phyloP scores from a whole-genome alignment of 192 early-diverging fungal genomes.

The Rhizoclosmatium sp. region DNA sequence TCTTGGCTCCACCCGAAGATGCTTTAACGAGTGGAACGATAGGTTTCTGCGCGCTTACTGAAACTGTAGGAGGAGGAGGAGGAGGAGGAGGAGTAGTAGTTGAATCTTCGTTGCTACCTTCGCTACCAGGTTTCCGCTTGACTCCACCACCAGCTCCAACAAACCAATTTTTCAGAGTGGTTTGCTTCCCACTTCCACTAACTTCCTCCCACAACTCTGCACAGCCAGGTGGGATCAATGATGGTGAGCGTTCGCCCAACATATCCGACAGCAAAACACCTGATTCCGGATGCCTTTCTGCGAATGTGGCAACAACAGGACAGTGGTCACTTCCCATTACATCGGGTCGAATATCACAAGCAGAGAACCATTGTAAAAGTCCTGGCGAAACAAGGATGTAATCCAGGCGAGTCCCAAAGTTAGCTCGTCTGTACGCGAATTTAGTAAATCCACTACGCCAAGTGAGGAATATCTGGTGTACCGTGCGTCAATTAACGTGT shows the following conservation, averaged over 20 bases:
- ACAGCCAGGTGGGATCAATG: conserved; percentile 51
- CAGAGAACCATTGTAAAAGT: conserved; percentile 66
- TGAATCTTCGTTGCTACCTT: no score
- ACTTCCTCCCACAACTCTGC: conserved; percentile 68
- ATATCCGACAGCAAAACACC: conserved; percentile 26
- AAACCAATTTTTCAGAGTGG: conserved; percentile 55
- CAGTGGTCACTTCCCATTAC: conserved; percentile 86
- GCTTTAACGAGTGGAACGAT: no score
- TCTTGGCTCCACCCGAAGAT: not conserved
- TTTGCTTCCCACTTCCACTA: conserved; percentile 58
- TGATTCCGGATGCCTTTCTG: conserved; percentile 35
- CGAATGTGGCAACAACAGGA: conserved; percentile 60
- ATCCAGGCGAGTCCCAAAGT: conserved; percentile 77
- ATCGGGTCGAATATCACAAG: conserved; percentile 62
- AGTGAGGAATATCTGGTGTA: not conserved
- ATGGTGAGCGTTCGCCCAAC: not conserved
- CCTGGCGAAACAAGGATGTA: conserved; percentile 68
- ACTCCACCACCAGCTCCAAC: not conserved
- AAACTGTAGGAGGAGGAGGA: no score
- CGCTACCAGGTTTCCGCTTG: no score
- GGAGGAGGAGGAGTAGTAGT: no score
- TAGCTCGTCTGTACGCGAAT: conserved; percentile 39
- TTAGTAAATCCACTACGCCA: conserved; percentile 1
- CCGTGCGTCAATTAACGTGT: conserved; percentile 75
- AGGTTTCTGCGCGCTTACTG: no score